Base-by-base conservation (phyloP, 768 basidiomycete genomes). In the Lactarius hatsudake region DNA sequence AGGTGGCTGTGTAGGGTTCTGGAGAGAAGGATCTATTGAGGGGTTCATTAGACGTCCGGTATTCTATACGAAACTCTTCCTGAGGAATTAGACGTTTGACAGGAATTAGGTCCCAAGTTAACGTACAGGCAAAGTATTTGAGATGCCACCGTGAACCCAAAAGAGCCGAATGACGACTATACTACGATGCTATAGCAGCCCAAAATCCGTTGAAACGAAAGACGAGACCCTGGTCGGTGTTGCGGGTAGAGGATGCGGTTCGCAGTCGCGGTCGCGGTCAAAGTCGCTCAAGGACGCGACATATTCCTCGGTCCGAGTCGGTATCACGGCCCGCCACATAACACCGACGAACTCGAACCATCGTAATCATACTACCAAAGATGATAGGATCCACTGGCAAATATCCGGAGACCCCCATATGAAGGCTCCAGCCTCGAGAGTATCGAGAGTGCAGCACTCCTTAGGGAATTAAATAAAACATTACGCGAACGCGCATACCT, bases 11-110 rank as follows among this genome's bases (percentile, higher is more conserved):
- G 62, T 32, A 1, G 13, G 34, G 45, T 55, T 64, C 53, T 67
- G 62, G 13, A 32, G 36, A 53, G 61, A 55, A 51, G 26, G 38
- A 8, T 67, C 62, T 18, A 60, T 38, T 20, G 66, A 10, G 58
- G 32, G 9, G 26, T 67, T 42, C 66, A 67, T 67, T 6, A 32
- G 10, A 34, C 23, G 6, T 26, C 13, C 23, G 51, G 51, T 5
- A 1, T 40, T 53, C 18, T 48, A 48, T 48, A 5, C 3, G 0
- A 23, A 23, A 23, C n/a, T 23, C 26, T 2, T 26, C 5, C 13
- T 53, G 13, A 5, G 26, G 51, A 26, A 26, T 53, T 17, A 53
- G 12, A 51, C 13, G 23, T 51, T 51, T 51, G 23, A 45, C 43
- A 45, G 8, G 20, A n/a, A 45, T 9, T 45, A 51, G 51, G 23